Conservation (phyloP, 805 yeast species). For the Candida loeiensis region DNA sequence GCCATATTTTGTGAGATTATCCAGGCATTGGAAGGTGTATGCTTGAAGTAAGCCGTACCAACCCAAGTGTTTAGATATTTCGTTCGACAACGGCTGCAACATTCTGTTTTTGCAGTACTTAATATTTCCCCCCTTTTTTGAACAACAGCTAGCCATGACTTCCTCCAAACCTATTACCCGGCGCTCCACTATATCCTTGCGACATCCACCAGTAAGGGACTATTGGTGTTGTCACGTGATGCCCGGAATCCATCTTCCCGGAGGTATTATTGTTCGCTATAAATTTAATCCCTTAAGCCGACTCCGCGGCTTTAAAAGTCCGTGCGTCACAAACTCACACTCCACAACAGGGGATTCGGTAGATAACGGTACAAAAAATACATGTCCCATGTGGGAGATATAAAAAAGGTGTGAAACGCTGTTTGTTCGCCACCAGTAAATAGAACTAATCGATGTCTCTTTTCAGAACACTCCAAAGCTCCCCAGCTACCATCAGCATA, state of each 20-base stretch:
- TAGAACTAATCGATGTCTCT: conserved; percentile 28
- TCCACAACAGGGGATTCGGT: not conserved
- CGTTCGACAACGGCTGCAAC: too few relatives aligned
- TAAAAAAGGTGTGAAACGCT: not conserved
- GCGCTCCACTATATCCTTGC: too few relatives aligned
- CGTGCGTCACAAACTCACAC: not conserved
- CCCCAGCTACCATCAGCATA: conserved; percentile 40
- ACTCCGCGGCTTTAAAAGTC: conserved; percentile 1
- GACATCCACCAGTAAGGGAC: too few relatives aligned
- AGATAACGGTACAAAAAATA: conserved; percentile 2
- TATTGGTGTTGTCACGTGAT: not conserved
- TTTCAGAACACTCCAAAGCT: conserved; percentile 39
- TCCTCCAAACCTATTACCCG: too few relatives aligned
- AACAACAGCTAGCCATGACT: too few relatives aligned
- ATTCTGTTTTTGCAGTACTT: too few relatives aligned
- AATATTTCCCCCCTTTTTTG: too few relatives aligned
- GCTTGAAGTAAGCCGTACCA: too few relatives aligned
- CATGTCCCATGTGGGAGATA: conserved; percentile 2
- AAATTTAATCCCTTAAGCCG: not conserved
- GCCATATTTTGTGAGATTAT: too few relatives aligned
- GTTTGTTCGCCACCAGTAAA: not conserved
- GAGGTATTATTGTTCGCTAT: not conserved
- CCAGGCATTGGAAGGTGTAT: too few relatives aligned
- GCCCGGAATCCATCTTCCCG: conserved; percentile 1
- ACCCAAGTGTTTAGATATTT: too few relatives aligned